Evolutionary conservation across 495 filamentous ascomycete species (phyloP).

Genomic region (Neurospora sp.): DNA sequence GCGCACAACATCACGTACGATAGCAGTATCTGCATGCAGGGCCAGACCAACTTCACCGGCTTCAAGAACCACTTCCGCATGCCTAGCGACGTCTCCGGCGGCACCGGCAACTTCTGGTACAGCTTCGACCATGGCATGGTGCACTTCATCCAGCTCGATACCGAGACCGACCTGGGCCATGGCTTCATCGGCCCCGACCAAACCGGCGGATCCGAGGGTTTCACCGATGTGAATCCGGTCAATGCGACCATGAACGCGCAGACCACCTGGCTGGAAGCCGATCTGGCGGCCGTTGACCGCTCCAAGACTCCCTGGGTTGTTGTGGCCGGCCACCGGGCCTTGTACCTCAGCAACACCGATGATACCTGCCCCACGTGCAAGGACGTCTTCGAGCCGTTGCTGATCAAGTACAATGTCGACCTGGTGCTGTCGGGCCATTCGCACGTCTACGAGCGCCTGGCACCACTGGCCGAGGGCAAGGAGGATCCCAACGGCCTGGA

Average conservation of each 20-base stretch:
- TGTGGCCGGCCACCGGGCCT: constrained; percentile 43
- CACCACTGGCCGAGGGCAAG: constrained; percentile 20
- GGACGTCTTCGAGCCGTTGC: constrained; percentile 37
- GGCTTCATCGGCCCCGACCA: constrained; percentile 26
- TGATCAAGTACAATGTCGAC: constrained; percentile 42
- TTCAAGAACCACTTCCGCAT: constrained; percentile 44
- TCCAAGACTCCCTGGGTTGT: constrained; percentile 45
- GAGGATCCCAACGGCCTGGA: constrained; percentile 27
- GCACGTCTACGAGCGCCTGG: constrained; percentile 39
- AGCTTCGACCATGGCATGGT: constrained; percentile 48
- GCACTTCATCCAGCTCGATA: constrained; percentile 42
- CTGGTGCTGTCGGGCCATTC: constrained; percentile 41
- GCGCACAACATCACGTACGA: neutral
- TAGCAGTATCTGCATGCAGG: constrained; percentile 34
- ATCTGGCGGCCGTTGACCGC: constrained; percentile 42
- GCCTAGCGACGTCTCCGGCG: constrained; percentile 32
- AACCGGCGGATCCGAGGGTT: constrained; percentile 17
- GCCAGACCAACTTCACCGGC: constrained; percentile 47
- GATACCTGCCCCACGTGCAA: constrained; percentile 33
- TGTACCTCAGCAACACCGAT: constrained; percentile 27
- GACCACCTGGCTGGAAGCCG: constrained; percentile 35
- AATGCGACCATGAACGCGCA: constrained; percentile 42
- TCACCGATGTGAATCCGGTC: constrained; percentile 30
- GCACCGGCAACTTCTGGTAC: constrained; percentile 47
- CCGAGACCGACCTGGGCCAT: constrained; percentile 44